phyloP scores from a whole-genome alignment of 257 asterid genomes.

The Marsdenia floribunda region DNA sequence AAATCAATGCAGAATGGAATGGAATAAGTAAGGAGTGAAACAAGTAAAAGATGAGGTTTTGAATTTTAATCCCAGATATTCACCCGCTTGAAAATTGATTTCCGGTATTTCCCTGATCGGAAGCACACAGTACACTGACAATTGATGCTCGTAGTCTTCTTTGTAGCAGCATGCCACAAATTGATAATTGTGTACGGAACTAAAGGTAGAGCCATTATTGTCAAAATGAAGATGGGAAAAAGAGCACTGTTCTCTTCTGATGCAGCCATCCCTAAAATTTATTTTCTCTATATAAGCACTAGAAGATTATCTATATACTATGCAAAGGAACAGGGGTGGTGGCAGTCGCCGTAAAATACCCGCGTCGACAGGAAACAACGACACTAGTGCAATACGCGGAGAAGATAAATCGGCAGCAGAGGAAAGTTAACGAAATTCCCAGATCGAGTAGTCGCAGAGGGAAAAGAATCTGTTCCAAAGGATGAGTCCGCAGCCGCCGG shows the following conservation, averaged over 20 bases:
- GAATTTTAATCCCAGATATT: slow-evolving; percentile 20
- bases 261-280: slow-evolving; percentile 49
- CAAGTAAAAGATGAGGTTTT: neutral
- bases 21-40: neutral
- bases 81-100: slow-evolving; percentile 85
- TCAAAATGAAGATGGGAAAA: slow-evolving; percentile 90
- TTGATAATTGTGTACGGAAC: slow-evolving; percentile 88
- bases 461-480: neutral
- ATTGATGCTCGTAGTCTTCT: slow-evolving; percentile 54
- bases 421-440: neutral
- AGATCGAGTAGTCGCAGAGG: neutral
- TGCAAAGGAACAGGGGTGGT: neutral
- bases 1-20: slow-evolving; percentile 22
- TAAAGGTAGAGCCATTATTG: slow-evolving; percentile 87
- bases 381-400: neutral
- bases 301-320: neutral
- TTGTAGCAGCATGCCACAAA: slow-evolving; percentile 52
- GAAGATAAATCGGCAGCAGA: neutral
- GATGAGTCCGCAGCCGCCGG: neutral
- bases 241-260: slow-evolving; percentile 87
- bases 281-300: neutral
- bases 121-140: slow-evolving; percentile 90
- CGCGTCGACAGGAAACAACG: slow-evolving; percentile 3
- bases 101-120: slow-evolving; percentile 89
- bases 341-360: neutral